These are phyloP conservation scores for Populus hybrid DNA, from an alignment of 441 rosid genomes.

Conservation along the genomic window DNA sequence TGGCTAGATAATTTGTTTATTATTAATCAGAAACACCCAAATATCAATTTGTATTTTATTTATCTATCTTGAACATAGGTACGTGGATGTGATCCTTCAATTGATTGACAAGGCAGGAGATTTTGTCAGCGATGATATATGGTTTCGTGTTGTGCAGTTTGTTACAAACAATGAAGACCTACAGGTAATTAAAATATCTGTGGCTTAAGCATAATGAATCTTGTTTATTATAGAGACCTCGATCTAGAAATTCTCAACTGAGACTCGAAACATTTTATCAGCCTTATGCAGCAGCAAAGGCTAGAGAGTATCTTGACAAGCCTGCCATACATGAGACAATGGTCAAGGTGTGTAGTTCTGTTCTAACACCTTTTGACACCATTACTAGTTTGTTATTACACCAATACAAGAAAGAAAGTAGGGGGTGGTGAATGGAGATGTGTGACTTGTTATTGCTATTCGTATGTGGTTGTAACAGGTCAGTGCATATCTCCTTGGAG, in stretches of 20 bases:
- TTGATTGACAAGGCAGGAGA: conserved; percentile 99
- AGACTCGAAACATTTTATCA: conserved; percentile 35
- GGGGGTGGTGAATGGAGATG: not conserved
- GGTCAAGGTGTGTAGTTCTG: conserved; percentile 73
- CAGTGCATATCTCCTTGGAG: conserved; percentile 95
- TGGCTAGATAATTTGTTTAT: not conserved
- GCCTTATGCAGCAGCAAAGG: conserved; percentile 98
- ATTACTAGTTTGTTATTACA: not conserved
- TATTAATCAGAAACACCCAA: not conserved
- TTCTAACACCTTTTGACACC: not conserved
- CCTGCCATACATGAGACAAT: conserved; percentile 95
- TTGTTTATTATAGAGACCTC: conserved; percentile 15
- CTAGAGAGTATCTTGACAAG: conserved; percentile 89
- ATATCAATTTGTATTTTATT: not conserved
- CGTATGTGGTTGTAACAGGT: conserved; percentile 47
- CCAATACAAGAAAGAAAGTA: not conserved
- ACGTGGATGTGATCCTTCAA: conserved; percentile 98
- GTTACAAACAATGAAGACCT: conserved; percentile 98
- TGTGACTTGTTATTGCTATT: not conserved
- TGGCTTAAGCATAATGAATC: conserved; percentile 6
- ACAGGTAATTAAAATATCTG: conserved; percentile 58
- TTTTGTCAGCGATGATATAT: conserved; percentile 98
- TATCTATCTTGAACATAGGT: conserved; percentile 49
- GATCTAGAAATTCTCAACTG: conserved; percentile 23
- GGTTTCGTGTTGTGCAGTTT: conserved; percentile 99